phyloP scores from a whole-genome alignment of 495 filamentous ascomycete genomes.

The Durotheca rogersii region DNA sequence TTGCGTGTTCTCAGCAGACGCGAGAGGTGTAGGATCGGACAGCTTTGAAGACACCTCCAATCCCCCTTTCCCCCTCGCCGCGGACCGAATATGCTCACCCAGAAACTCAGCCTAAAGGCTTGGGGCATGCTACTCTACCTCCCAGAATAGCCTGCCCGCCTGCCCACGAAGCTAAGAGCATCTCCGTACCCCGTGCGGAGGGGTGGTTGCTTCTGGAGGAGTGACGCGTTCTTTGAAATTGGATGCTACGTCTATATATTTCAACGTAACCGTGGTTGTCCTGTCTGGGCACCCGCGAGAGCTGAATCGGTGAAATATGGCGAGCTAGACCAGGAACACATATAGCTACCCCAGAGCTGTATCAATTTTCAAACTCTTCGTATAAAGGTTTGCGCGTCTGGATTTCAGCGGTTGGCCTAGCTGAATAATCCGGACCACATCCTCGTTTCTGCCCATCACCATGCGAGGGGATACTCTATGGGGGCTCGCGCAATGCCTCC shows the following conservation, averaged over 20 bases:
- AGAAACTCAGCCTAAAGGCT: conserved; percentile 28
- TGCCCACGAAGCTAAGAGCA: conserved; percentile 10
- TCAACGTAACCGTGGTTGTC: conserved; percentile 14
- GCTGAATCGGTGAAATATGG: conserved; percentile 8
- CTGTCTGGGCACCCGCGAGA: conserved; percentile 6
- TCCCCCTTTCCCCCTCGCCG: conserved; percentile 6
- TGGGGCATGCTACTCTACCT: conserved; percentile 13
- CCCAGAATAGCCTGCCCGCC: conserved; percentile 7
- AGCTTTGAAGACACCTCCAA: conserved; percentile 1
- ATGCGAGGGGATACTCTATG: conserved; percentile 19
- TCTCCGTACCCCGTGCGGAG: conserved; percentile 11
- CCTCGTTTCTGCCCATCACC: conserved; percentile 11
- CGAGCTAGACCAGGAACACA: not conserved
- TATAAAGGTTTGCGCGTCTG: conserved; percentile 17
- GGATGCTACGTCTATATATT: conserved; percentile 21
- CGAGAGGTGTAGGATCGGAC: conserved; percentile 1
- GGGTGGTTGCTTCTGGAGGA: conserved; percentile 6
- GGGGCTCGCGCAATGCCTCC: conserved; percentile 22
- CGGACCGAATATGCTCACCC: conserved; percentile 22
- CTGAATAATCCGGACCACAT: conserved; percentile 3
- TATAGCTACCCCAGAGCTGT: not conserved
- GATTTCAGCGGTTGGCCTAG: conserved; percentile 8
- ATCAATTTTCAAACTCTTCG: conserved; percentile 3
- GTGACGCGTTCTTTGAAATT: conserved; percentile 25
- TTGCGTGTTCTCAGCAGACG: conserved; percentile 23